Evolutionary conservation across 768 basidiomycete species (phyloP).

Genomic region (Tricholoma matsutake): DNA sequence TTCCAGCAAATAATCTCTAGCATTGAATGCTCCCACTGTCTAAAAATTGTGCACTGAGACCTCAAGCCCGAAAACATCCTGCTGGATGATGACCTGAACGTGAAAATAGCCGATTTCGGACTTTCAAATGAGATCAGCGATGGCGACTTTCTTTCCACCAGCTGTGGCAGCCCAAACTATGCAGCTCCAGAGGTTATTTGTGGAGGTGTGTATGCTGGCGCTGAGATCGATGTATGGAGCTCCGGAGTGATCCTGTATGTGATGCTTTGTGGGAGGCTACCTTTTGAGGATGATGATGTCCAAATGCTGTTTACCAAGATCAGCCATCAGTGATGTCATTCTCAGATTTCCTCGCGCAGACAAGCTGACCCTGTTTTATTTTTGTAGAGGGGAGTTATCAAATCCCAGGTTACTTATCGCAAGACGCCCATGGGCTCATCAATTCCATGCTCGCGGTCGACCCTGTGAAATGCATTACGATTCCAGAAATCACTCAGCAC

Average conservation of each 20-base stretch:
- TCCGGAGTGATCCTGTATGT: conserved; percentile 99
- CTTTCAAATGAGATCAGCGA: conserved; percentile 95
- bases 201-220: conserved; percentile 93
- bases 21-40: conserved; percentile 93
- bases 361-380: conserved; percentile 7
- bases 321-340: conserved; percentile 51
- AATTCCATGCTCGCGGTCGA: conserved; percentile 90
- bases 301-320: conserved; percentile 93
- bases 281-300: conserved; percentile 97
- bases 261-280: conserved; percentile 91
- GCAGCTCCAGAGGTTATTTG: conserved; percentile 98
- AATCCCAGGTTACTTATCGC: conserved; percentile 76
- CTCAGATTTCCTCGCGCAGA: background rate
- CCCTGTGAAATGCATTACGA: conserved; percentile 91
- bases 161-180: conserved; percentile 98
- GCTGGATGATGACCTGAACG: conserved; percentile 78
- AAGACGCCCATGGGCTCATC: conserved; percentile 78
- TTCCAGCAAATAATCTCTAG: conserved; percentile 99
- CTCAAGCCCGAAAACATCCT: conserved; percentile 96
- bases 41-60: conserved; percentile 98
- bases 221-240: conserved; percentile 99
- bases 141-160: conserved; percentile 95
- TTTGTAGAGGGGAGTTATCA: conserved; percentile 78
- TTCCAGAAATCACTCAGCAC: conserved; percentile 86
- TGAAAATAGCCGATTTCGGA: conserved; percentile 99